These are phyloP conservation scores for Sanguinoderma infundibulare DNA, from an alignment of 1,284 basidiomycete genomes.

Conservation along the genomic window DNA sequence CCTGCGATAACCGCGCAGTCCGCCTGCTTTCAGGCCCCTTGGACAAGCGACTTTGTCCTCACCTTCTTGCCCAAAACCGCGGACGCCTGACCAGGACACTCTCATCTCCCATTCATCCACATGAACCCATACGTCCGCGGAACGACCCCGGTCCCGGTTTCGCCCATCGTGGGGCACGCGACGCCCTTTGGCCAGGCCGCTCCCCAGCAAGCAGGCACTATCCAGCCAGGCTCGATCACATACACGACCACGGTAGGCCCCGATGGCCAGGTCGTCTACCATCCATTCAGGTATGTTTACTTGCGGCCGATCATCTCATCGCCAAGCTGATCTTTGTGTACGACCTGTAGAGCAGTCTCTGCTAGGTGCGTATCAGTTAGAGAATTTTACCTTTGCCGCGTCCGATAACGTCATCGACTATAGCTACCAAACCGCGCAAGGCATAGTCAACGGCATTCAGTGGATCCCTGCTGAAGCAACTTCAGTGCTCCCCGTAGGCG, in stretches of 20 bases:
- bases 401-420: neutral
- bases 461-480: slow-evolving; percentile 77
- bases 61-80: neutral
- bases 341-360: slow-evolving; percentile 57
- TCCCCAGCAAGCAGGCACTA: slow-evolving; percentile 34
- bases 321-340: slow-evolving; percentile 16
- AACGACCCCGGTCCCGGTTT: slow-evolving; percentile 23
- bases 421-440: slow-evolving; percentile 73
- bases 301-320: slow-evolving; percentile 8
- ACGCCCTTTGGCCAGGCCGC: slow-evolving; percentile 19
- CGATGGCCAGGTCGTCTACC: slow-evolving; percentile 66
- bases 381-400: neutral
- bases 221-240: slow-evolving; percentile 63
- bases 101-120: slow-evolving; percentile 7
- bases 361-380: slow-evolving; percentile 53
- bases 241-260: slow-evolving; percentile 65
- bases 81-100: neutral
- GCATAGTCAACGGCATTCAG: slow-evolving; percentile 71
- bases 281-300: slow-evolving; percentile 66
- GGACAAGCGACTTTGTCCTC: slow-evolving; percentile 8
- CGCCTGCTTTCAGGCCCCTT: slow-evolving; percentile 10
- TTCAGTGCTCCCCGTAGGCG: slow-evolving; percentile 58
- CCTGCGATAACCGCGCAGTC: slow-evolving; percentile 22
- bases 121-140: slow-evolving; percentile 26
- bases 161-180: slow-evolving; percentile 28